Percentiles rank a stretch among this genome's conserved stretches.
Evolutionary conservation across 2,329 filamentous ascomycete genomes (phyloP).

Genomic region (Penicillium sp.): DNA sequence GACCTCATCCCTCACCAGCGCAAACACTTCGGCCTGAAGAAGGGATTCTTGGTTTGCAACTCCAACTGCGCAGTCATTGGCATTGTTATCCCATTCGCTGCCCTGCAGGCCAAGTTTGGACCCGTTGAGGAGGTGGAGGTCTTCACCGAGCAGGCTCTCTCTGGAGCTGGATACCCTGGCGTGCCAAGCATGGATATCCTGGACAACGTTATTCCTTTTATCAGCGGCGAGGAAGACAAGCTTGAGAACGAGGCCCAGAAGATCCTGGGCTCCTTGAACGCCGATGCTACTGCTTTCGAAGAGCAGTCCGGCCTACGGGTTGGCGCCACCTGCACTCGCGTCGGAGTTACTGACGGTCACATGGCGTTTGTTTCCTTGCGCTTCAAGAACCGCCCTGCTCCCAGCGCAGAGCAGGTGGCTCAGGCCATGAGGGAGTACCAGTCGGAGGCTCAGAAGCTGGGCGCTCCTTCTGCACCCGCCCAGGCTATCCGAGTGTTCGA

Average conservation of each 20-base stretch:
- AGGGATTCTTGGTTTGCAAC: constrained; percentile 93
- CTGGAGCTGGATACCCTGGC: constrained; percentile 62
- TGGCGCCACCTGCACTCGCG: constrained; percentile 82
- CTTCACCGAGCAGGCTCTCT: constrained; percentile 90
- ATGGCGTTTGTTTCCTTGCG: constrained; percentile 80
- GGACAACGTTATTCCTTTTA: constrained; percentile 92
- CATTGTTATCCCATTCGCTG: constrained; percentile 87
- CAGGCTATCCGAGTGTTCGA: constrained; percentile 82
- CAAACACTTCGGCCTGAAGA: constrained; percentile 60
- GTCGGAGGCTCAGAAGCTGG: constrained; percentile 70
- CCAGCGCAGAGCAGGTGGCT: constrained; percentile 66
- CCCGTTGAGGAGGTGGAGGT: constrained; percentile 68
- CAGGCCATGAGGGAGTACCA: constrained; percentile 71
- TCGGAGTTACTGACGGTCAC: constrained; percentile 90
- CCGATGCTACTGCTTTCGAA: constrained; percentile 62
- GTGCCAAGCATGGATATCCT: constrained; percentile 88
- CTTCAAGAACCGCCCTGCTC: constrained; percentile 67
- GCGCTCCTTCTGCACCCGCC: constrained; percentile 75
- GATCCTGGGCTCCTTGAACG: constrained; percentile 72
- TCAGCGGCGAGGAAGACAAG: constrained; percentile 90
- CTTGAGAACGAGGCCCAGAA: constrained; percentile 89
- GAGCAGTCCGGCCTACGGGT: constrained; percentile 68
- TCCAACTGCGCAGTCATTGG: constrained; percentile 97
- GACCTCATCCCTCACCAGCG: constrained; percentile 83
- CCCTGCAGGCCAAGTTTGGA: constrained; percentile 77